Evolutionary conservation across 306 rosid species (phyloP).

Genomic region (Clitoria ternatea): DNA sequence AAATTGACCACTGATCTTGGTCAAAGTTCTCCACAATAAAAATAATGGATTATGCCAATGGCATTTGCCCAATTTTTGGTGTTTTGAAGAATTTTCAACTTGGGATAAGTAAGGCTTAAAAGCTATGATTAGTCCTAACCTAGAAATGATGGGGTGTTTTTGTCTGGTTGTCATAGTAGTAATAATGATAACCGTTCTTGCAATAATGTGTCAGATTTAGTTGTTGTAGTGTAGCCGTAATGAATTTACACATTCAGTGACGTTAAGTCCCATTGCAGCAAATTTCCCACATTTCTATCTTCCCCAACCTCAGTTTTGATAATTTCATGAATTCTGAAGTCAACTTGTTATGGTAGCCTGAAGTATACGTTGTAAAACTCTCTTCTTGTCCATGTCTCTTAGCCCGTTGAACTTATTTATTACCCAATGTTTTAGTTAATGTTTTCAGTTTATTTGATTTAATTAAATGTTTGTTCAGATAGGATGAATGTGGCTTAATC

Average conservation of each 20-base stretch:
- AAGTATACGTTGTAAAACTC: too few relatives aligned
- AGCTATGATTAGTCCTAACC: background rate
- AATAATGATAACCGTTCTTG: background rate
- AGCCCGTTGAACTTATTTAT: too few relatives aligned
- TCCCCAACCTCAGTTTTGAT: background rate
- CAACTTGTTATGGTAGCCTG: background rate
- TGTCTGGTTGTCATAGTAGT: background rate
- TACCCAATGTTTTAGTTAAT: too few relatives aligned
- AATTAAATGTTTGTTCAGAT: too few relatives aligned
- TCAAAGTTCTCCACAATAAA: background rate
- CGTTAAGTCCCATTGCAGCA: background rate
- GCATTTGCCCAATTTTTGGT: background rate
- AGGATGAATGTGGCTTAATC: too few relatives aligned
- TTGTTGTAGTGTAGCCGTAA: background rate
- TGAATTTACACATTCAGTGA: background rate
- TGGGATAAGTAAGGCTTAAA: background rate
- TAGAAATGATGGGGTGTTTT: background rate
- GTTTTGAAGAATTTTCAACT: background rate
- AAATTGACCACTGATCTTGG: background rate
- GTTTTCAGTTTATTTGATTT: too few relatives aligned
- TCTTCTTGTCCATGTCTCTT: too few relatives aligned
- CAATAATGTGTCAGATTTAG: background rate
- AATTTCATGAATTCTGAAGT: background rate
- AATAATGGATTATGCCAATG: background rate
- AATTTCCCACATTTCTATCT: background rate